These are phyloP conservation scores for Solanum chilense DNA, from an alignment of 257 asterid genomes.

Conservation along the genomic window DNA sequence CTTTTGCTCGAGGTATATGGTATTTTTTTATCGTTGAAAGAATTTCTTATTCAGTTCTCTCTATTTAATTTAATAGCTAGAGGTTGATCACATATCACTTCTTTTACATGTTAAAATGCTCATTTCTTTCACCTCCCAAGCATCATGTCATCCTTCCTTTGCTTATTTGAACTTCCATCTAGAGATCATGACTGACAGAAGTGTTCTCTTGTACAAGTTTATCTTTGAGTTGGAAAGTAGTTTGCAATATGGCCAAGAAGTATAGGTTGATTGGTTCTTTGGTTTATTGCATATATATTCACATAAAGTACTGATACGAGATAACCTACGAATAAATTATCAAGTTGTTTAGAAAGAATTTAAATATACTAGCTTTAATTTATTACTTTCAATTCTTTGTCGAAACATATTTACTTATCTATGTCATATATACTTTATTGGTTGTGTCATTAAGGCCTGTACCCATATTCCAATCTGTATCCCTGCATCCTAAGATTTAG, in stretches of 20 bases:
- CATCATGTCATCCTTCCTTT: neutral
- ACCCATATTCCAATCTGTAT: neutral
- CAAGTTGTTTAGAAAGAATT: neutral
- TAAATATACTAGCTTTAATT: neutral
- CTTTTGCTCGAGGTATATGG: constrained; percentile 73
- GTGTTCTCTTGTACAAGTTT: neutral
- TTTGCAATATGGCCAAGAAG: neutral
- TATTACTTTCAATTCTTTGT: neutral
- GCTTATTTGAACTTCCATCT: neutral
- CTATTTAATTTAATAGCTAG: neutral
- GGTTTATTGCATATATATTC: neutral
- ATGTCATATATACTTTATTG: neutral
- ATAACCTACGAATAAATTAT: neutral
- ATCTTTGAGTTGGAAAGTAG: neutral
- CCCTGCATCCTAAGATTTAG: neutral
- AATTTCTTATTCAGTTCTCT: neutral
- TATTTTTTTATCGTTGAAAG: neutral
- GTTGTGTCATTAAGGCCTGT: neutral
- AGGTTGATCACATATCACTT: neutral
- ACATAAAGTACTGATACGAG: neutral
- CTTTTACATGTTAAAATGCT: neutral
- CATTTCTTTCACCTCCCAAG: neutral
- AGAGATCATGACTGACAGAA: neutral
- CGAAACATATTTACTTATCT: neutral
- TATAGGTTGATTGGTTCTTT: neutral